Base-by-base conservation (phyloP, 2,329 filamentous ascomycete species). In the Capronia epimyces region DNA sequence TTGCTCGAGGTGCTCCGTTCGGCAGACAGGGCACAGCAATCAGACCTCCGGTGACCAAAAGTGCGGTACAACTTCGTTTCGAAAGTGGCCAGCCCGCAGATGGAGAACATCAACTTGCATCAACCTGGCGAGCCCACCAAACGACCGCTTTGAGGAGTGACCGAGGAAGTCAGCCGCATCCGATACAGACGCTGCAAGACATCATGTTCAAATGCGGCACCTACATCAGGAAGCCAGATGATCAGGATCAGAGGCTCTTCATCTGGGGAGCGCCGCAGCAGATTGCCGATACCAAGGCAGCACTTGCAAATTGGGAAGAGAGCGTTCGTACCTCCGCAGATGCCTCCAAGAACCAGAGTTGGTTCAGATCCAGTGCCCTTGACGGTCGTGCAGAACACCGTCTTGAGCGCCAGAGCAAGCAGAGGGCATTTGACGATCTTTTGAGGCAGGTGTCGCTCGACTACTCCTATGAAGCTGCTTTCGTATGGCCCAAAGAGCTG, bases 361-460 rank as follows among this genome's bases (percentile, higher is more conserved):
- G 58, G 58, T 21, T 32, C 39, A 60, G 53, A 37, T 37, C 34
- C 16, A 37, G 21, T 32, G 60, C 58, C 15, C 32, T 58, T 18
- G 60, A 62, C 15, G 60, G 58, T 24, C 50, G 58, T 34, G 52
- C 53, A 10, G 60, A 59, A 40, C 43, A 60, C 37, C 60, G 60
- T 18, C 15, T 49, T 7, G 44, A 53, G 13, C 50, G 53, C 5
- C 44, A 49, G 16, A 39, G 15, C 20, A 24, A 46, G 8, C 27
- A 58, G 37, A 49, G 55, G 25, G 43, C 31, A 16, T 29, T 59
- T 13, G 21, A 46, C 20, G 37, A 50, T 10, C 34, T 47, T 3
- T 29, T 57, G 9, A 37, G 36, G 25, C 29, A 51, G 21, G 51
- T 44, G 12, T 37, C 52, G 10, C 40, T 54, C 13, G 50, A 56